A percentile compares a stretch with the other conserved stretches of the same genome.
phyloP scores from a whole-genome alignment of 768 basidiomycete genomes.

The Hysterangium stoloniferum region DNA sequence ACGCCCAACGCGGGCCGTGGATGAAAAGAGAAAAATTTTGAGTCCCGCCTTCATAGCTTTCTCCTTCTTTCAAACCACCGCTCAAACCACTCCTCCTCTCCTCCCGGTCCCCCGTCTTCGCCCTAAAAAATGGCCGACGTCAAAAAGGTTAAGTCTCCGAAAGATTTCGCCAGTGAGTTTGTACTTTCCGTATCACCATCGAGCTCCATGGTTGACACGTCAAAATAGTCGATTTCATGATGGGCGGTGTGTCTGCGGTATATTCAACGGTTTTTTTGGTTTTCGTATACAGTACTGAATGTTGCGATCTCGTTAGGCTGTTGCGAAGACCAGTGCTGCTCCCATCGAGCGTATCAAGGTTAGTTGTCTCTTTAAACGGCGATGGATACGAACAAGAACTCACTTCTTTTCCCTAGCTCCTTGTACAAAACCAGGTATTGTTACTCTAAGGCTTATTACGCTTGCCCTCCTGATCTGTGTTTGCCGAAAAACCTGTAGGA shows the following conservation, averaged over 20 bases:
- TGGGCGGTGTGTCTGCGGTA: conserved; percentile 93
- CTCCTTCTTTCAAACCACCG: conserved; percentile 44
- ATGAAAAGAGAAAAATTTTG: conserved; percentile 40
- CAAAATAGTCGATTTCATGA: conserved; percentile 77
- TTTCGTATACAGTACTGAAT: not conserved
- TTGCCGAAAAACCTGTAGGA: conserved; percentile 40
- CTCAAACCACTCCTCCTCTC: conserved; percentile 37
- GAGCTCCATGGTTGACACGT: conserved; percentile 12
- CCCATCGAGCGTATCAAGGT: conserved; percentile 99
- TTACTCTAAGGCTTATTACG: not conserved
- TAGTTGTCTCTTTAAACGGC: conserved; percentile 5
- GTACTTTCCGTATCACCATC: not conserved
- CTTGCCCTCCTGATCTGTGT: not conserved
- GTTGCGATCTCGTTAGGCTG: conserved; percentile 50
- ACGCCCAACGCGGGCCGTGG: conserved; percentile 22
- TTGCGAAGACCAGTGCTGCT: conserved; percentile 97
- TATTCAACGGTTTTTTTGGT: conserved; percentile 24
- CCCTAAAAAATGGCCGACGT: conserved; percentile 67
- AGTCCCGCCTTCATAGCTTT: conserved; percentile 29
- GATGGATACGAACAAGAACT: conserved; percentile 3
- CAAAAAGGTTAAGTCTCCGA: conserved; percentile 81
- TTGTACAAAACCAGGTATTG: conserved; percentile 81
- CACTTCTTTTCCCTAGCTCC: conserved; percentile 35
- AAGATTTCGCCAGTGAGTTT: conserved; percentile 79
- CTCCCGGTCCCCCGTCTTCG: conserved; percentile 24